Evolutionary conservation across 2,329 filamentous ascomycete species (phyloP).

Genomic region (Pseudogymnoascus sp.): DNA sequence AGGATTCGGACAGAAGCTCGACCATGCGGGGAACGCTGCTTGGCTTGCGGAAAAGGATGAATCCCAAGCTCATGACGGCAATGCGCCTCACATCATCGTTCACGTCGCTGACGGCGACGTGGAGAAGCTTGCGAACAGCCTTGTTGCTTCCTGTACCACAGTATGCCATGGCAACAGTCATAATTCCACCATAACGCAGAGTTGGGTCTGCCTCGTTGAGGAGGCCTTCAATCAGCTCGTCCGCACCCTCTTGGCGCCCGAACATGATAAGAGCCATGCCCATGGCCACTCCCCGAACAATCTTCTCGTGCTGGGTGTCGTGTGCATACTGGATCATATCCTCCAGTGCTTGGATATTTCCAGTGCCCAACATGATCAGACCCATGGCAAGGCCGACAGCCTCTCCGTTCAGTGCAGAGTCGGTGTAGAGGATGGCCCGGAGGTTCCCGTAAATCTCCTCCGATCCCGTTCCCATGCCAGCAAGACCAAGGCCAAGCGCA

Average conservation of each 20-base stretch:
- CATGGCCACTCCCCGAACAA: conserved; percentile 86
- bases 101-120: conserved; percentile 94
- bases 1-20: conserved; percentile 93
- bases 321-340: conserved; percentile 98
- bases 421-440: conserved; percentile 78
- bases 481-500: conserved; percentile 88
- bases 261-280: conserved; percentile 99
- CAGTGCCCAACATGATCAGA: conserved; percentile 96
- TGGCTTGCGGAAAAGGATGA: conserved; percentile 96
- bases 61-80: conserved; percentile 94
- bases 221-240: conserved; percentile 88
- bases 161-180: conserved; percentile 97
- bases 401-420: conserved; percentile 94
- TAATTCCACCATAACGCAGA: conserved; percentile 91
- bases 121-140: conserved; percentile 88
- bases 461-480: conserved; percentile 92
- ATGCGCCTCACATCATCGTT: conserved; percentile 95
- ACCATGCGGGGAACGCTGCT: conserved; percentile 98
- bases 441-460: conserved; percentile 87
- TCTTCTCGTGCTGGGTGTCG: conserved; percentile 98
- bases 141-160: conserved; percentile 98
- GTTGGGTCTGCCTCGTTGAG: conserved; percentile 90
- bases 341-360: conserved; percentile 84
- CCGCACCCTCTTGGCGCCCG: conserved; percentile 85
- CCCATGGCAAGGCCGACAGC: conserved; percentile 95